These are phyloP conservation scores for Aspergillus alliaceus DNA, from an alignment of 2,329 filamentous ascomycete species.

Conservation along the genomic window DNA sequence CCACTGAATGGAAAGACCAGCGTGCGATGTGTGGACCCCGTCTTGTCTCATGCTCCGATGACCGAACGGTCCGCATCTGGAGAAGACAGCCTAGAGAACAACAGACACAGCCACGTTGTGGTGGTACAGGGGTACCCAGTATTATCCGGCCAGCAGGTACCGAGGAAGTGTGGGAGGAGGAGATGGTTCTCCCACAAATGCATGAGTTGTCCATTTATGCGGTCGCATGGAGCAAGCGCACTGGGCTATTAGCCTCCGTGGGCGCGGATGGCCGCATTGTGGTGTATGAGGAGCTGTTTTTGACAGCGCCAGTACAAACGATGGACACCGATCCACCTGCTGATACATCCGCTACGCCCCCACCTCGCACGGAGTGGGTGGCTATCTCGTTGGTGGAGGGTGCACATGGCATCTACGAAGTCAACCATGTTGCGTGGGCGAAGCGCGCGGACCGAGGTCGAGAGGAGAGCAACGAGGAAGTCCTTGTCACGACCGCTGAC, in stretches of 20 bases:
- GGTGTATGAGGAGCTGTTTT: slow-evolving; percentile 69
- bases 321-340: slow-evolving; percentile 24
- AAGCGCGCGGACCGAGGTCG: slow-evolving; percentile 66
- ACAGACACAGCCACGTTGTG: slow-evolving; percentile 44
- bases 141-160: slow-evolving; percentile 74
- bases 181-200: slow-evolving; percentile 68
- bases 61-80: slow-evolving; percentile 79
- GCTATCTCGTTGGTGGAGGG: slow-evolving; percentile 68
- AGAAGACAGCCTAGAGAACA: slow-evolving; percentile 55
- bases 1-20: slow-evolving; percentile 30
- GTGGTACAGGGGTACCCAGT: slow-evolving; percentile 67
- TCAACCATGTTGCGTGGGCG: slow-evolving; percentile 92
- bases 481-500: slow-evolving; percentile 87
- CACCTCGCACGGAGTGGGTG: slow-evolving; percentile 62
- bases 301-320: slow-evolving; percentile 17
- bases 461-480: slow-evolving; percentile 65
- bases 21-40: slow-evolving; percentile 49
- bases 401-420: slow-evolving; percentile 87
- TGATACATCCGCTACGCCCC: slow-evolving; percentile 25
- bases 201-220: slow-evolving; percentile 85
- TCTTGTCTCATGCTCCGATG: slow-evolving; percentile 81
- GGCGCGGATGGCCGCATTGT: slow-evolving; percentile 83
- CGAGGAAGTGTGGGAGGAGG: slow-evolving; percentile 82
- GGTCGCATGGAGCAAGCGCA: slow-evolving; percentile 75
- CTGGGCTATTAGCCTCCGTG: slow-evolving; percentile 79